Percentiles rank a stretch among this genome's conserved stretches.
These are phyloP conservation scores for Mycena filopes DNA, from an alignment of 768 basidiomycete genomes.

Conservation along the genomic window DNA sequence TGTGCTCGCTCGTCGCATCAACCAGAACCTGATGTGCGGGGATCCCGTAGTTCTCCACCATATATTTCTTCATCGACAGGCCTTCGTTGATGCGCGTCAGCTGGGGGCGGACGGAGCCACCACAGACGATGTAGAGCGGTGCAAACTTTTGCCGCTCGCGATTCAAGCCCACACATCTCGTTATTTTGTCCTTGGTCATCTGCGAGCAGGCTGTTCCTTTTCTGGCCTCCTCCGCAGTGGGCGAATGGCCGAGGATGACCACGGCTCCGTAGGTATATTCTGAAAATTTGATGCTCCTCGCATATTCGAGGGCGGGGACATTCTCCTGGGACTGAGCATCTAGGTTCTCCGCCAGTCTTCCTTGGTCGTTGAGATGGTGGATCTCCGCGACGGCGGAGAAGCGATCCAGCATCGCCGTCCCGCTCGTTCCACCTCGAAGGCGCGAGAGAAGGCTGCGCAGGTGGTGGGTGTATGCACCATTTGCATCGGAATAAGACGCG, in stretches of 20 bases:
- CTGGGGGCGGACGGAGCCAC: background rate
- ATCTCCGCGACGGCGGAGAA: conserved; percentile 1
- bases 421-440: background rate
- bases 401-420: background rate
- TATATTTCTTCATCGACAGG: background rate
- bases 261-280: conserved; percentile 5
- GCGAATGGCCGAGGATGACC: conserved; percentile 1
- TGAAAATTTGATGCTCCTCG: background rate
- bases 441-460: background rate
- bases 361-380: conserved; percentile 6
- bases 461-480: background rate
- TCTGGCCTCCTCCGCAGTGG: background rate
- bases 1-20: conserved; percentile 16
- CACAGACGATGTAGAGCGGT: conserved; percentile 3
- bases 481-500: background rate
- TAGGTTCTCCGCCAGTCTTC: background rate
- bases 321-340: background rate
- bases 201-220: background rate
- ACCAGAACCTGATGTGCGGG: background rate
- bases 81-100: conserved; percentile 2
- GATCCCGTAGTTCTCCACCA: background rate
- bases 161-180: background rate
- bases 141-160: background rate
- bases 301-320: background rate
- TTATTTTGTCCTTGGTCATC: conserved; percentile 4